Conservation (phyloP, 345 rosid genomes). For the Citrus inodora region DNA sequence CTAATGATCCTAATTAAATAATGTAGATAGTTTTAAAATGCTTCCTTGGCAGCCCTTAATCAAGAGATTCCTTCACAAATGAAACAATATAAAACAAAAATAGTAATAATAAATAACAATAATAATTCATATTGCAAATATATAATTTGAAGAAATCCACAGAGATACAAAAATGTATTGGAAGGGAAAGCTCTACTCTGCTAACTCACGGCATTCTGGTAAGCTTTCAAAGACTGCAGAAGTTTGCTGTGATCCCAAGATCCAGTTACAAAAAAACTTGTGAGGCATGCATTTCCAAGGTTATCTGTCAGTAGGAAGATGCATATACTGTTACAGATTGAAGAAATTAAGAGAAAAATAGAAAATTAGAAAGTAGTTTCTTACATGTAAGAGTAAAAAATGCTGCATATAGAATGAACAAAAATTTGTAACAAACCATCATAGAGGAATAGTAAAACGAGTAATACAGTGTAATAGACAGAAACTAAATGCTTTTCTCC, state of each 20-base stretch:
- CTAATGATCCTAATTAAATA: neutral
- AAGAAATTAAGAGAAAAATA: neutral
- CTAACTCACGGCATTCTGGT: slow-evolving; percentile 70
- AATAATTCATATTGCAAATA: neutral
- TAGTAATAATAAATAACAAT: neutral
- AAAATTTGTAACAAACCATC: neutral
- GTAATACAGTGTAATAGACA: neutral
- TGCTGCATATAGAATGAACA: neutral
- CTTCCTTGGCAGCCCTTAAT: neutral
- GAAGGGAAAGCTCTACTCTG: slow-evolving; percentile 4
- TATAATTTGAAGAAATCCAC: neutral
- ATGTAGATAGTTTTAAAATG: neutral
- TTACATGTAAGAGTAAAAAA: neutral
- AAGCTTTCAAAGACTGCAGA: slow-evolving; percentile 64
- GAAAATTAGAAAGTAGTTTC: slow-evolving; percentile 1
- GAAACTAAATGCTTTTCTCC: neutral
- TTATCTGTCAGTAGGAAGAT: slow-evolving; percentile 47
- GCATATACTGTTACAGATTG: neutral
- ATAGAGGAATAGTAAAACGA: neutral
- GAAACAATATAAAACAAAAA: too few relatives aligned
- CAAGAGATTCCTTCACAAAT: slow-evolving; percentile 1
- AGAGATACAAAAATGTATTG: neutral
- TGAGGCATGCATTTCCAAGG: slow-evolving; percentile 74
- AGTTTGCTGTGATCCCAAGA: slow-evolving; percentile 72
- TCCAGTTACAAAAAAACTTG: slow-evolving; percentile 65